Evolutionary conservation across 2,329 filamentous ascomycete species (phyloP).

Genomic region (Juglanconis sp.): DNA sequence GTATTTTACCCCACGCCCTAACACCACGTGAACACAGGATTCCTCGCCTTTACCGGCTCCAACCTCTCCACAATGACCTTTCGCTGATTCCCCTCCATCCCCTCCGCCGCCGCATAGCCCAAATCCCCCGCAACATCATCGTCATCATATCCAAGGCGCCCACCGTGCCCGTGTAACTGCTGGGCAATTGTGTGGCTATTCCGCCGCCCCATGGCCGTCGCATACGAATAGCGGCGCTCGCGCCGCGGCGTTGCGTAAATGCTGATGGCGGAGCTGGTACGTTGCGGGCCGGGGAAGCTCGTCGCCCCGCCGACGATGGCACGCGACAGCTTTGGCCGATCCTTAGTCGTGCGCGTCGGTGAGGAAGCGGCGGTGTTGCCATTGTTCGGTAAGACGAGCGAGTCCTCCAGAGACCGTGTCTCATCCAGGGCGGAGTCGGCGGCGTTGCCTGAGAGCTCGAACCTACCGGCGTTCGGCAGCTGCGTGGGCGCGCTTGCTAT

Average conservation of each 20-base stretch:
- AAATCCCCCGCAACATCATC: slow-evolving; percentile 88
- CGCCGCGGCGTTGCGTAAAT: slow-evolving; percentile 43
- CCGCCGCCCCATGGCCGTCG: slow-evolving; percentile 44
- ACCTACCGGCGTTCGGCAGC: slow-evolving; percentile 72
- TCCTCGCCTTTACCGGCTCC: slow-evolving; percentile 91
- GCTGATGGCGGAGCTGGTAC: slow-evolving; percentile 32
- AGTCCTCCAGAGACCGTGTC: slow-evolving; percentile 34
- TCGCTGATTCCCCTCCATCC: slow-evolving; percentile 84
- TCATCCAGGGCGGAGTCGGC: slow-evolving; percentile 40
- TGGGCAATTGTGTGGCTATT: slow-evolving; percentile 51
- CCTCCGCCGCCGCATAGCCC: slow-evolving; percentile 89
- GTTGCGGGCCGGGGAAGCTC: slow-evolving; percentile 41
- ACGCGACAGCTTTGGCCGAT: slow-evolving; percentile 22
- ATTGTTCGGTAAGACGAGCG: slow-evolving; percentile 15
- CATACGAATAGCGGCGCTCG: slow-evolving; percentile 53
- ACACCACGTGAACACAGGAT: slow-evolving; percentile 98
- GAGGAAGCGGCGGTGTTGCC: slow-evolving; percentile 18
- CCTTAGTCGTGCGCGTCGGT: slow-evolving; percentile 8
- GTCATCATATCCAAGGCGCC: slow-evolving; percentile 46
- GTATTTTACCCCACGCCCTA: slow-evolving; percentile 38
- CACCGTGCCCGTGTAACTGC: slow-evolving; percentile 42
- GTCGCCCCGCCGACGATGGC: slow-evolving; percentile 20
- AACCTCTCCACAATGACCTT: slow-evolving; percentile 96
- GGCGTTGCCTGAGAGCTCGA: slow-evolving; percentile 55
- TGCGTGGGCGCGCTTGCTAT: slow-evolving; percentile 60